These are phyloP conservation scores for Astrothelium subdiscretum DNA, from an alignment of 495 filamentous ascomycete genomes.

Conservation along the genomic window DNA sequence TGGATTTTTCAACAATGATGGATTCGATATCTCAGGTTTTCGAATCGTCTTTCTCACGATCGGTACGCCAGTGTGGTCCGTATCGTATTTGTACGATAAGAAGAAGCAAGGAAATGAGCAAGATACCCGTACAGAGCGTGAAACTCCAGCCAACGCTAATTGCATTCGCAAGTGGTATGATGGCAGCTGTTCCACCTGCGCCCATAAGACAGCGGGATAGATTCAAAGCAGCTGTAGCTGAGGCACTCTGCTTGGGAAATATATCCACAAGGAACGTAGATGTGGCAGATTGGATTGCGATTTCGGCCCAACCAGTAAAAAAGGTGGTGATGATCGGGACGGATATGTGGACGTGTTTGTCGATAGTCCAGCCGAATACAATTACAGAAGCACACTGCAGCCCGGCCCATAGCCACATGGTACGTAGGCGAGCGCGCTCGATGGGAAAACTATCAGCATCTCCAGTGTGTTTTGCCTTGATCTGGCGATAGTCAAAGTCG, in stretches of 20 bases:
- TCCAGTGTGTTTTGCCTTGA: not conserved
- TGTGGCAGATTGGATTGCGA: slow-evolving; percentile 16
- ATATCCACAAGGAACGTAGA: slow-evolving; percentile 28
- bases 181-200: slow-evolving; percentile 21
- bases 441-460: slow-evolving; percentile 21
- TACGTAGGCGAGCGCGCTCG: slow-evolving; percentile 16
- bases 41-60: not conserved
- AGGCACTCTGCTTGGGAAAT: slow-evolving; percentile 24
- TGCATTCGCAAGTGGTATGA: slow-evolving; percentile 24
- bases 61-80: not conserved
- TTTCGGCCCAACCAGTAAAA: slow-evolving; percentile 19
- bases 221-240: slow-evolving; percentile 25
- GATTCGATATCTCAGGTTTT: too few species aligned
- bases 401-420: slow-evolving; percentile 16
- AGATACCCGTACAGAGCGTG: slow-evolving; percentile 11
- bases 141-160: slow-evolving; percentile 29
- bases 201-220: slow-evolving; percentile 27
- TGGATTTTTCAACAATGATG: not conserved
- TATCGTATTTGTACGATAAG: not conserved
- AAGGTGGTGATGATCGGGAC: slow-evolving; percentile 20
- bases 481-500: slow-evolving; percentile 21
- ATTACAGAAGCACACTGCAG: slow-evolving; percentile 10
- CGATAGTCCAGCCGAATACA: slow-evolving; percentile 21
- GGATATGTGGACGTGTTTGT: slow-evolving; percentile 16
- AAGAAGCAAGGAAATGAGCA: not conserved